Conservation (phyloP, 805 yeast genomes). For the Saturnispora quitensis region DNA sequence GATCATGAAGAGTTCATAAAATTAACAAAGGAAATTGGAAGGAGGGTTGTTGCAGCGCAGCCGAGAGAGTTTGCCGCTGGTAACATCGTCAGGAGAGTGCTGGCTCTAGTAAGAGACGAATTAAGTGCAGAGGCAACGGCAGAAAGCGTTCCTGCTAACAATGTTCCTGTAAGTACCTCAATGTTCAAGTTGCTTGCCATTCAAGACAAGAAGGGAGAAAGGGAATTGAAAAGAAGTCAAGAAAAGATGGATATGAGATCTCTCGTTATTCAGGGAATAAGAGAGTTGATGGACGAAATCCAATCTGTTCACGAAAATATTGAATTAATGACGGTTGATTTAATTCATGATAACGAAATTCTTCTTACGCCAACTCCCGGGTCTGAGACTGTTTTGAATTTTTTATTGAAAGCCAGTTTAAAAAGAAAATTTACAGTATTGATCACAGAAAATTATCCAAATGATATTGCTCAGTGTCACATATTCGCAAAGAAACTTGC, state of each 20-base stretch:
- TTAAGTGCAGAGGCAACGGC: constrained; percentile 37
- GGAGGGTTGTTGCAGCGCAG: constrained; percentile 61
- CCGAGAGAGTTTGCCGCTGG: constrained; percentile 88
- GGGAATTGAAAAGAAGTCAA: constrained; percentile 15
- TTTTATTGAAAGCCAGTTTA: constrained; percentile 74
- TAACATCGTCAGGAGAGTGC: constrained; percentile 80
- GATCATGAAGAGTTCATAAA: constrained; percentile 62
- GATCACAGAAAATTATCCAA: constrained; percentile 89
- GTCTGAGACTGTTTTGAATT: constrained; percentile 80
- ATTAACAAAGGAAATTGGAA: constrained; percentile 68
- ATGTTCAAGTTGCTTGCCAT: constrained; percentile 83
- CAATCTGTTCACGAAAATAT: constrained; percentile 83
- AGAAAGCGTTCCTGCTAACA: constrained; percentile 7
- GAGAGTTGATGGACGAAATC: constrained; percentile 87
- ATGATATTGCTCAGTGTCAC: constrained; percentile 70
- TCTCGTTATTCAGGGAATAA: constrained; percentile 82
- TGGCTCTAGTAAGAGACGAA: constrained; percentile 83
- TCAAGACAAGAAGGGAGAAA: constrained; percentile 6
- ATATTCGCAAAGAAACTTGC: constrained; percentile 71
- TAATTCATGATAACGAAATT: constrained; percentile 87
- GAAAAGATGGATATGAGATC: constrained; percentile 60
- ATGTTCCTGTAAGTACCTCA: constrained; percentile 57
- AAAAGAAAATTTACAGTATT: constrained; percentile 88
- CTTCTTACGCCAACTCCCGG: constrained; percentile 90
- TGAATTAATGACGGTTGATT: constrained; percentile 82